Percentiles rank a stretch among this genome's conserved stretches.
Evolutionary conservation across 2,329 filamentous ascomycete genomes (phyloP).

Genomic region (Furcasterigmium sp.): DNA sequence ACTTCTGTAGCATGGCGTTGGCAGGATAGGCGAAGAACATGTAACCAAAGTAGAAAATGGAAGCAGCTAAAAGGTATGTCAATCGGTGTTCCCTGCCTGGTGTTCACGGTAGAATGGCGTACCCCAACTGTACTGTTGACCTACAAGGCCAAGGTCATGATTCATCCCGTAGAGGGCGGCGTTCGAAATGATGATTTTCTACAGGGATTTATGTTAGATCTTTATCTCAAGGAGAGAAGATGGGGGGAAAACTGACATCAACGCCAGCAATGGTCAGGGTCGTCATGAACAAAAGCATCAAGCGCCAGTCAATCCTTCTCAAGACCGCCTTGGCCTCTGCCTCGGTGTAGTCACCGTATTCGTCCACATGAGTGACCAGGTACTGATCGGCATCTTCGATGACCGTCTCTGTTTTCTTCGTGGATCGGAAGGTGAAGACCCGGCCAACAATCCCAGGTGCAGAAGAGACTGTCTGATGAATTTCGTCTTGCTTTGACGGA

Average conservation of each 20-base stretch:
- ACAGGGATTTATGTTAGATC: too few relatives aligned
- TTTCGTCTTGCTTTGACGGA: too few relatives aligned
- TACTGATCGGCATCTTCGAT: too few relatives aligned
- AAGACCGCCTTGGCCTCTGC: background rate
- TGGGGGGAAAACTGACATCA: background rate
- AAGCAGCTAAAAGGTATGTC: constrained; percentile 19
- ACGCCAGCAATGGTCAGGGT: background rate
- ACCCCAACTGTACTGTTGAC: constrained; percentile 3
- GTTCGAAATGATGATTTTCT: constrained; percentile 41
- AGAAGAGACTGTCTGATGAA: too few relatives aligned
- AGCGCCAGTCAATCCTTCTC: constrained; percentile 6
- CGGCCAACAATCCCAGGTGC: too few relatives aligned
- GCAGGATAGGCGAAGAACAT: constrained; percentile 39
- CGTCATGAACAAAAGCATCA: constrained; percentile 6
- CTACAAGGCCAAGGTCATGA: constrained; percentile 31
- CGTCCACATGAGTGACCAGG: too few relatives aligned
- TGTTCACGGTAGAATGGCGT: too few relatives aligned
- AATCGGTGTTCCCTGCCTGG: too few relatives aligned
- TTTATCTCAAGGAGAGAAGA: too few relatives aligned
- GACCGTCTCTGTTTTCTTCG: too few relatives aligned
- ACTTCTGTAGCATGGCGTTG: constrained; percentile 37
- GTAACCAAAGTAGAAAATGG: constrained; percentile 47
- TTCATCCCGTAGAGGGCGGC: constrained; percentile 51
- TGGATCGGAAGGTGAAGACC: too few relatives aligned
- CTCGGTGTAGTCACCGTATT: too few relatives aligned